Base-by-base conservation (phyloP, 148 eudicot species). In the Arctostaphylos glauca region DNA sequence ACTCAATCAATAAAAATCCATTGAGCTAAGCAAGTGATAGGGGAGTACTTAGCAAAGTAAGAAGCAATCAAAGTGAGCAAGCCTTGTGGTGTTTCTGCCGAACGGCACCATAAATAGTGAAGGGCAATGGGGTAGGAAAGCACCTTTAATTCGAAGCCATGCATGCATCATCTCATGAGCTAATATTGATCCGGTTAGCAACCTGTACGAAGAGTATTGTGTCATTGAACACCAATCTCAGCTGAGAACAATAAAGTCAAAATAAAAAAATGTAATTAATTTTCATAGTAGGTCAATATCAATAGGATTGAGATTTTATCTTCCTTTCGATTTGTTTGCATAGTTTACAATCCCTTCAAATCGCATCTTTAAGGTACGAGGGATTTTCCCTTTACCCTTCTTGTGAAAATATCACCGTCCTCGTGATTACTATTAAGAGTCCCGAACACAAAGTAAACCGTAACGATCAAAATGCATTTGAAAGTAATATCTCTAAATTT, bases 111-210 rank as follows among this genome's bases (percentile, higher is more conserved):
- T 12, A 43, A 4, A 25, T 25, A 25, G 70, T 23, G 1, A 64
- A 23, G 43, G 43, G 71, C 2, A 43, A 25, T 6, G 0, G 71
- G 31, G 1, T 25, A 25, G 71, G 43, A 6, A 66, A 66, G 16
- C 71, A 66, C 71, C 71, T 66, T 25, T 66, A 10, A 66, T 31
- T 25, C 71, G 71, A 66, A 66, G 71, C 71, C 71, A 66, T 66
- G 71, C 71, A 1, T 66, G 71, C 71, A 66, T 66, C 71, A 66
- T 66, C 43, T 66, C 71, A 25, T 66, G 71, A 66, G 71, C 71
- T 38, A 66, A 25, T 66, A 66, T 66, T 66, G 71, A 66, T 25
- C 71, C 71, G 4, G 71, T 66, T 43, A 66, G 44, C 71, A 66
- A 66, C 44, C 71, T 66, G 44, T 31, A 66, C 31, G 9, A 1